These are phyloP conservation scores for Microbotryum violaceum DNA, from an alignment of 1,284 basidiomycete genomes.

Conservation along the genomic window DNA sequence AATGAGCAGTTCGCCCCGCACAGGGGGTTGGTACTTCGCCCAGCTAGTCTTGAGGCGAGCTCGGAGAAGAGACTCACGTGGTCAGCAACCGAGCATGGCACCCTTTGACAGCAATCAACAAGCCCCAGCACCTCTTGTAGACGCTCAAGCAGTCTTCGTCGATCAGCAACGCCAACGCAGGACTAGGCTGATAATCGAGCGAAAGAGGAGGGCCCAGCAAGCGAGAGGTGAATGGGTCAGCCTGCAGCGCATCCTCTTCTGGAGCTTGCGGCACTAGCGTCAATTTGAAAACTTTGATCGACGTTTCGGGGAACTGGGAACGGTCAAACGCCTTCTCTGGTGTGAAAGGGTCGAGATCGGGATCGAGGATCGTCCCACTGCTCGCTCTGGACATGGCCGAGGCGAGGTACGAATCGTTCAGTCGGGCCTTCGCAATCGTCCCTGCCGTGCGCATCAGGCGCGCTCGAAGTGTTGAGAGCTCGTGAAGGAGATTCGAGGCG, in stretches of 20 bases:
- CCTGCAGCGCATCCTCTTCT: too few relatives aligned
- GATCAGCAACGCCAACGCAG: not conserved
- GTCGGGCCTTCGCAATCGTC: not conserved
- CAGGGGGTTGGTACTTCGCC: too few relatives aligned
- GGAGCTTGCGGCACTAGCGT: too few relatives aligned
- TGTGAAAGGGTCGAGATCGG: not conserved
- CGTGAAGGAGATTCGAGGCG: not conserved
- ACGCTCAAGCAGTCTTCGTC: not conserved
- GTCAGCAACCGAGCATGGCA: too few relatives aligned
- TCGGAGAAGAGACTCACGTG: too few relatives aligned
- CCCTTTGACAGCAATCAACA: not conserved
- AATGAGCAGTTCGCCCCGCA: too few relatives aligned
- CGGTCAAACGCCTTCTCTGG: not conserved
- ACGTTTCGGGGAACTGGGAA: not conserved
- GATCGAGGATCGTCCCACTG: not conserved
- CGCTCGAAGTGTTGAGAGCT: not conserved
- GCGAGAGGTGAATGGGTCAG: not conserved
- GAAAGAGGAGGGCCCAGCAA: not conserved
- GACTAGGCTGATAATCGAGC: not conserved
- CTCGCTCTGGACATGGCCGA: not conserved
- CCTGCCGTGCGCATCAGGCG: not conserved
- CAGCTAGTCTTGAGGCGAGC: too few relatives aligned
- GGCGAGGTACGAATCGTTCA: not conserved
- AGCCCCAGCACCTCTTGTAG: not conserved
- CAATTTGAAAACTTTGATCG: not conserved